Base-by-base conservation (phyloP, 1,139 yeast species). In the Taphrina deformans region DNA sequence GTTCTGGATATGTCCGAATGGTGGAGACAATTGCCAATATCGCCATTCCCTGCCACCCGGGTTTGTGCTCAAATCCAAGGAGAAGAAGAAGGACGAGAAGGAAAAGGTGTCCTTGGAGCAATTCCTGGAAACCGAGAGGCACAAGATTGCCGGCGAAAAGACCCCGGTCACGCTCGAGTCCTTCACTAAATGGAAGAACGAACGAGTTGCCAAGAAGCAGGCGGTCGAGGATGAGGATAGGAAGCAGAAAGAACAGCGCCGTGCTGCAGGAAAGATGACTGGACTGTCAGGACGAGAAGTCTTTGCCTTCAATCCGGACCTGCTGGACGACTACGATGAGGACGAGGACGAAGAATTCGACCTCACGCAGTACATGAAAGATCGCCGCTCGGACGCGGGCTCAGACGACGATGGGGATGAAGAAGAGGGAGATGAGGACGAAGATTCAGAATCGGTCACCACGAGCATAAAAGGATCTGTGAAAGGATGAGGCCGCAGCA, bases 1-100 rank as follows among this genome's bases (percentile, higher is more conserved):
- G 99, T 92, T 93, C 78, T 93, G 99, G 99, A 83, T 84, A 35
- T 93, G 99, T 79, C 99, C 99, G 41, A 89, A 89, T 72, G 93
- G 93, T 48, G 61, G 97, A 69, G 86, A 87, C 71, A 87, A 85
- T 66, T 95, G 99, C 83, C 93, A 88, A 80, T 95, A 95, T 79
- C 86, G 84, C 76, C 99, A 95, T 77, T 88, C 98, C n/a, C 82
- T 95, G 72, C 99, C 99, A 51, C 91, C 95, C 55, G 99, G 99
- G 1, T 95, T 91, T 76, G 96, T 90, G 65, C 83, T 95, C 78
- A 95, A 93, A 81, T 93, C 99, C 55, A 92, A 91, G 78, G 97
- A 95, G 76, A 87, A 89, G 81, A 84, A 92, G 74, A 79, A 91
- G 73, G 97, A 91, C 62, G 81, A 84, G 67, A 91, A 89, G 73